These are phyloP conservation scores for Coemansia sp. DNA, from an alignment of 192 early-diverging fungal species.

Conservation along the genomic window DNA sequence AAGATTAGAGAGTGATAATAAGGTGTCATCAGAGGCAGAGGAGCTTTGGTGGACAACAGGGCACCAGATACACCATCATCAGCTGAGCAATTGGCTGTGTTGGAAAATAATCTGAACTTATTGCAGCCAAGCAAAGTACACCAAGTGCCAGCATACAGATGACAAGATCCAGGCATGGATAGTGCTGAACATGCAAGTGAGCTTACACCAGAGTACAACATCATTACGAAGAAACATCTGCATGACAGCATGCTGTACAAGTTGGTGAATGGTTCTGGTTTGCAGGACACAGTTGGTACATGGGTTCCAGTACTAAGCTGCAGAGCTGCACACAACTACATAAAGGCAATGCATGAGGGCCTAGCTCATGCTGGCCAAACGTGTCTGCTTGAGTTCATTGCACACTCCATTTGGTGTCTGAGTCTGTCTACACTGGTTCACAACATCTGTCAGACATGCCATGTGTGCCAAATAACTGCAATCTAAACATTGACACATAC, in stretches of 20 bases:
- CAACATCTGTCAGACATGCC: not conserved
- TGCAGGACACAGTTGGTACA: not conserved
- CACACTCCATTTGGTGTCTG: not conserved
- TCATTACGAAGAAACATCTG: not conserved
- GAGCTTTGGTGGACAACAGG: too few species aligned
- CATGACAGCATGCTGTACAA: not conserved
- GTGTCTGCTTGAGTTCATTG: not conserved
- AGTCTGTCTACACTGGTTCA: not conserved
- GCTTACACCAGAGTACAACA: too few species aligned
- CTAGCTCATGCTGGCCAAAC: slow-evolving; percentile 13
- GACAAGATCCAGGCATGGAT: too few species aligned
- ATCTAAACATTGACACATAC: slow-evolving; percentile 15
- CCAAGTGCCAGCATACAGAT: too few species aligned
- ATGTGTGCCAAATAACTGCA: slow-evolving; percentile 16
- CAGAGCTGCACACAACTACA: not conserved
- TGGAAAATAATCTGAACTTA: too few species aligned
- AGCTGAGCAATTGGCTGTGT: too few species aligned
- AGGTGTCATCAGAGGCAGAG: too few species aligned
- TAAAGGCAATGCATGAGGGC: not conserved
- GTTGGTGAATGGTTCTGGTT: not conserved
- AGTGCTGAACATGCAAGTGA: too few species aligned
- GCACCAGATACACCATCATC: too few species aligned
- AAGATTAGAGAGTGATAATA: too few species aligned
- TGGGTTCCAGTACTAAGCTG: slow-evolving; percentile 5
- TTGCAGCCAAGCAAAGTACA: too few species aligned